phyloP scores from a whole-genome alignment of 75 land plant species.

The Pseudotsuga menziesii region DNA sequence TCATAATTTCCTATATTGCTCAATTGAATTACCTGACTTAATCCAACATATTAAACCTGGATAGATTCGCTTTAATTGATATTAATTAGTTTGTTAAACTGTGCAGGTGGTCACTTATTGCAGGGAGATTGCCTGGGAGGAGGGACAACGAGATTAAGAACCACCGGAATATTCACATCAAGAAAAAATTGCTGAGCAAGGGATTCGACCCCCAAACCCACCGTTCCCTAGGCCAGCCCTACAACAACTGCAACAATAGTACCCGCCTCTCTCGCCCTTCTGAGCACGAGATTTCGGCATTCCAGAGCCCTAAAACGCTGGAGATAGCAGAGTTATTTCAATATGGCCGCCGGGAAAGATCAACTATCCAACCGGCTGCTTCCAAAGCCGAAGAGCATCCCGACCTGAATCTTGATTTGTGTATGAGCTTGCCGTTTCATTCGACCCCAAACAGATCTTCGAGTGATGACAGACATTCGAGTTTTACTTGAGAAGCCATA shows the following conservation, averaged over 20 bases:
- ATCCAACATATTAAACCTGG: no score
- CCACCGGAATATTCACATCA: constrained; percentile 15
- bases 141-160: constrained; percentile 15
- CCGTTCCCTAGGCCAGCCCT: not conserved
- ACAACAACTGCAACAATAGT: not conserved
- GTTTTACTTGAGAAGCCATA: no score
- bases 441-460: not conserved
- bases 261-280: not conserved
- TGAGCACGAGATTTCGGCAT: not conserved
- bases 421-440: constrained; percentile 17
- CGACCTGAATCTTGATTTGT: constrained; percentile 28
- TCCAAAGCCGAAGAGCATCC: not conserved
- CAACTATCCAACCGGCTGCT: no score
- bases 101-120: constrained; percentile 17
- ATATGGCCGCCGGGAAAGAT: not conserved
- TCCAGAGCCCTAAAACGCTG: no score
- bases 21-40: no score
- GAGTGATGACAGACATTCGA: no score
- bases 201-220: constrained; percentile 11
- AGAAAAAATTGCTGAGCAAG: constrained; percentile 7
- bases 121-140: constrained; percentile 12
- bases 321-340: constrained; percentile 5
- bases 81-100: no score
- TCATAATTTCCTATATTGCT: no score
- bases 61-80: not conserved